Conservation (phyloP, 139 green algal genomes). For the Haematococcus sp. region DNA sequence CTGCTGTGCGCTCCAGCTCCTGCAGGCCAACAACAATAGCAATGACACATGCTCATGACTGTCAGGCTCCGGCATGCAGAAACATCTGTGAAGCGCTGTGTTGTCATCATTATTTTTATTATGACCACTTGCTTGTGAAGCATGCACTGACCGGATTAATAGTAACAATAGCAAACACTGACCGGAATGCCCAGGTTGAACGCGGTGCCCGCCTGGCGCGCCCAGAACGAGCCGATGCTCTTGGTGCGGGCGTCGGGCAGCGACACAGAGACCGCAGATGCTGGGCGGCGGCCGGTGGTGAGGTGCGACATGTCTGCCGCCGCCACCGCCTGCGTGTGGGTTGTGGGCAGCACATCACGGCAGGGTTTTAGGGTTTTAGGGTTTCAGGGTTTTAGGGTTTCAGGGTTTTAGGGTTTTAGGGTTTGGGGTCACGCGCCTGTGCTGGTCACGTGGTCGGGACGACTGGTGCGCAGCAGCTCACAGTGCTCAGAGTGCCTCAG, state of each 20-base stretch:
- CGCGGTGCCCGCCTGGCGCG: not conserved
- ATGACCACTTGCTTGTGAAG: not conserved
- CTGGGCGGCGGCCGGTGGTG: not conserved
- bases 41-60: not conserved
- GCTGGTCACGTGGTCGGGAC: too few species aligned
- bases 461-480: too few species aligned
- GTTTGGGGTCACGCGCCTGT: too few species aligned
- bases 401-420: too few species aligned
- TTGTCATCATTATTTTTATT: not conserved
- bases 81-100: too few species aligned
- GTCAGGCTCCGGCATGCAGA: not conserved
- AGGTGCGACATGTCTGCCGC: not conserved
- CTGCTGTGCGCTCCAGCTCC: conserved; percentile 13
- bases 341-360: too few species aligned
- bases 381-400: too few species aligned
- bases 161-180: not conserved
- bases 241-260: not conserved
- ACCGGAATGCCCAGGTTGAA: conserved; percentile 9
- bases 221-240: conserved; percentile 15
- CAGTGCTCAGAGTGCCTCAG: too few species aligned
- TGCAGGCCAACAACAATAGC: not conserved
- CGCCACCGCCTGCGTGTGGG: too few species aligned
- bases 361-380: not conserved
- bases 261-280: not conserved
- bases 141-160: not conserved